Evolutionary conservation across 345 rosid genomes (phyloP).

Genomic region (Cardamine resedifolia): DNA sequence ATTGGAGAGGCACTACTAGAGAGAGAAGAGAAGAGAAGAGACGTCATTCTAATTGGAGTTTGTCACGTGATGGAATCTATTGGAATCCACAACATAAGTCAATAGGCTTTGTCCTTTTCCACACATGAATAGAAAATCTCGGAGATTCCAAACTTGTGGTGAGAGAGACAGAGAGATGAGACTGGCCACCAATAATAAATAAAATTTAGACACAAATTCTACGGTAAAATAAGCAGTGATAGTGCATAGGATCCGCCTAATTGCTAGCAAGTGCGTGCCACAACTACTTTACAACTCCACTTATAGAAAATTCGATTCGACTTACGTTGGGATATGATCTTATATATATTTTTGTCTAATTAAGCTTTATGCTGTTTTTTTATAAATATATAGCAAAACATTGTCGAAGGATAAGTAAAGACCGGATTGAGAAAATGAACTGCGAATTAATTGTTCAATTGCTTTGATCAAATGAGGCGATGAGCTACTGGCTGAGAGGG

Average conservation of each 20-base stretch:
- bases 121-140: conserved; percentile 24
- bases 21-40: conserved; percentile 7
- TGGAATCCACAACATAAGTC: conserved; percentile 35
- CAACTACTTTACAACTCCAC: conserved; percentile 1
- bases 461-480: too few species aligned
- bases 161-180: conserved; percentile 15
- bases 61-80: conserved; percentile 38
- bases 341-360: too few species aligned
- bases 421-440: background rate
- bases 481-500: too few species aligned
- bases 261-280: conserved; percentile 9
- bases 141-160: conserved; percentile 35
- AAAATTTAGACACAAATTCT: conserved; percentile 7
- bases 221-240: conserved; percentile 8
- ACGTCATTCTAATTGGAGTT: conserved; percentile 27
- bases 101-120: conserved; percentile 31
- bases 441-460: too few species aligned
- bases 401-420: too few species aligned
- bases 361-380: too few species aligned
- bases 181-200: conserved; percentile 13
- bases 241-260: conserved; percentile 22
- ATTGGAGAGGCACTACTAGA: conserved; percentile 28
- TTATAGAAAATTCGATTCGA: background rate
- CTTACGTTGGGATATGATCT: background rate
- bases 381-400: too few species aligned